A percentile compares a stretch with the other conserved stretches of the same genome.
phyloP scores from a whole-genome alignment of 345 rosid species.

The Arabidopsis thaliana region TAIR10.1 NC_003074.8:22700501-22701000 shows the following conservation, averaged over 20 bases:
- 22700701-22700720: background rate
- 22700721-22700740: background rate
- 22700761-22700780: background rate
- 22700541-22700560: slow-evolving; percentile 31
- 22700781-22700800: background rate
- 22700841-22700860: background rate
- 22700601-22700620: slow-evolving; percentile 42
- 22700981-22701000: background rate
- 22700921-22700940: no score
- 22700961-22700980: no score
- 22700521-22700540: slow-evolving; percentile 12
- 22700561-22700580: slow-evolving; percentile 31
- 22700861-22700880: background rate
- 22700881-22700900: background rate
- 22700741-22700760: background rate
- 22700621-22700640: slow-evolving; percentile 15
- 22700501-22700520: no score
- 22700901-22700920: no score
- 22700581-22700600: slow-evolving; percentile 10
- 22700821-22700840: background rate
- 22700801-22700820: background rate
- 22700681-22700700: background rate
- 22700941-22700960: no score
- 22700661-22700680: background rate
- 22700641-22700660: background rate